phyloP scores from a whole-genome alignment of 768 basidiomycete species.

The Lactarius indigo region DNA sequence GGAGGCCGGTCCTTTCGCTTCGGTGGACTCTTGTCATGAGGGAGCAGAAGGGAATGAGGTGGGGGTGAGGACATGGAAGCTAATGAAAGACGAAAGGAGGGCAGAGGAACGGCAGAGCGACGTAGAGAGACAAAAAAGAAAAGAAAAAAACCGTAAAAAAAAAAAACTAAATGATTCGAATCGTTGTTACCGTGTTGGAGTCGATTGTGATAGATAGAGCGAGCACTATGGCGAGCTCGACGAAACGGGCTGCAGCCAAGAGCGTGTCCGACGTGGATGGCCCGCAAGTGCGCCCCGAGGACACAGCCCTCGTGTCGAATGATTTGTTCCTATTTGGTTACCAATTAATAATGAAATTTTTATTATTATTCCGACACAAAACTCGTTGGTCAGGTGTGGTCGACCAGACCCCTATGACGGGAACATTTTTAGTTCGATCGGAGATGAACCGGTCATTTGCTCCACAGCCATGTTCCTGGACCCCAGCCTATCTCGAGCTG shows the following conservation, averaged over 20 bases:
- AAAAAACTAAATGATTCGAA: slow-evolving; percentile 24
- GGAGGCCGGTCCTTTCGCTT: slow-evolving; percentile 52
- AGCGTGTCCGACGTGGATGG: slow-evolving; percentile 19
- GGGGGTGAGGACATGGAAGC: slow-evolving; percentile 41
- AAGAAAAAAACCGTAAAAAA: slow-evolving; percentile 28
- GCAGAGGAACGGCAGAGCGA: slow-evolving; percentile 34
- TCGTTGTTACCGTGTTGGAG: slow-evolving; percentile 1
- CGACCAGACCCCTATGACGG: slow-evolving; percentile 15
- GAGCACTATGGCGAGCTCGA: slow-evolving; percentile 27
- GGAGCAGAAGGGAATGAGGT: slow-evolving; percentile 25
- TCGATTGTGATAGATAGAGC: slow-evolving; percentile 18
- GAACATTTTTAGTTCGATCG: slow-evolving; percentile 2
- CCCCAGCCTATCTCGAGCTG: background rate
- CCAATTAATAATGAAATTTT: background rate
- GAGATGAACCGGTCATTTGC: slow-evolving; percentile 1
- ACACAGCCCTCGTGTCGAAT: slow-evolving; percentile 6
- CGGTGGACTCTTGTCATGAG: slow-evolving; percentile 37
- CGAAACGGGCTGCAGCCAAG: slow-evolving; percentile 17
- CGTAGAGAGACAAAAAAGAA: slow-evolving; percentile 27
- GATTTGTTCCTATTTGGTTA: slow-evolving; percentile 20
- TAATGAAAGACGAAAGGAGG: slow-evolving; percentile 37
- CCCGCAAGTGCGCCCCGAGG: slow-evolving; percentile 5
- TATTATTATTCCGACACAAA: background rate
- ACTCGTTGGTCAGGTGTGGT: background rate
- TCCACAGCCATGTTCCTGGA: background rate